Conservation (phyloP, 768 basidiomycete genomes). For the Gelatoporia subvermispora region DNA sequence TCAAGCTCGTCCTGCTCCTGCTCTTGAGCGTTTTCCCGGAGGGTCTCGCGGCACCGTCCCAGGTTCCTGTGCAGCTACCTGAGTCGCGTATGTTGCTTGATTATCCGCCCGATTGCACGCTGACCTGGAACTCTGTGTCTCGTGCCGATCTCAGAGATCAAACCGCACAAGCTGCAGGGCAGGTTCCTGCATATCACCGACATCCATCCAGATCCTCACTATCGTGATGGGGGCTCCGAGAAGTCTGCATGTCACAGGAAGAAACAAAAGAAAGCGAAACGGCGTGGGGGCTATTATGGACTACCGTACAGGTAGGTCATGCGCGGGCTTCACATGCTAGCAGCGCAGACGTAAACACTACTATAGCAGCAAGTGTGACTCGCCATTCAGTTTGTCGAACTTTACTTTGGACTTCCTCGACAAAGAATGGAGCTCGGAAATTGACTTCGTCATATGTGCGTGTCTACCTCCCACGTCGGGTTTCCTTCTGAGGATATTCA, state of each 20-base stretch:
- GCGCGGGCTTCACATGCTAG: background rate
- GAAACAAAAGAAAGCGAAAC: slow-evolving; percentile 50
- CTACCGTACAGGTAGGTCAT: slow-evolving; percentile 57
- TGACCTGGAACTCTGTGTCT: background rate
- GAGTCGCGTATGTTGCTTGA: slow-evolving; percentile 24
- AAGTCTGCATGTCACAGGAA: slow-evolving; percentile 64
- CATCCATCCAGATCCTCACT: slow-evolving; percentile 77
- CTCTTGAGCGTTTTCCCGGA: slow-evolving; percentile 16
- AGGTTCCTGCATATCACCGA: slow-evolving; percentile 82
- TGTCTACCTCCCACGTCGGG: background rate
- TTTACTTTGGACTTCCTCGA: slow-evolving; percentile 77
- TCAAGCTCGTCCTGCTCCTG: slow-evolving; percentile 22
- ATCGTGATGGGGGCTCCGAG: slow-evolving; percentile 44
- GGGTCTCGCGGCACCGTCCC: slow-evolving; percentile 34
- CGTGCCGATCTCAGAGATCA: background rate
- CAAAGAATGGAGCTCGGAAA: slow-evolving; percentile 72
- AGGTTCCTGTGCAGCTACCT: slow-evolving; percentile 33
- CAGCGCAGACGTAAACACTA: background rate
- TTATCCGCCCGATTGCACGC: background rate
- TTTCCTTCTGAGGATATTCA: background rate
- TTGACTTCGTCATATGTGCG: slow-evolving; percentile 88
- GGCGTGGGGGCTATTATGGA: slow-evolving; percentile 58
- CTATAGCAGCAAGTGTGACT: slow-evolving; percentile 64
- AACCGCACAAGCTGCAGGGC: slow-evolving; percentile 49
- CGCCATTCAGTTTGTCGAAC: slow-evolving; percentile 75